These are phyloP conservation scores for Hypoxylon lienhwacheense DNA, from an alignment of 495 filamentous ascomycete species.

Conservation along the genomic window DNA sequence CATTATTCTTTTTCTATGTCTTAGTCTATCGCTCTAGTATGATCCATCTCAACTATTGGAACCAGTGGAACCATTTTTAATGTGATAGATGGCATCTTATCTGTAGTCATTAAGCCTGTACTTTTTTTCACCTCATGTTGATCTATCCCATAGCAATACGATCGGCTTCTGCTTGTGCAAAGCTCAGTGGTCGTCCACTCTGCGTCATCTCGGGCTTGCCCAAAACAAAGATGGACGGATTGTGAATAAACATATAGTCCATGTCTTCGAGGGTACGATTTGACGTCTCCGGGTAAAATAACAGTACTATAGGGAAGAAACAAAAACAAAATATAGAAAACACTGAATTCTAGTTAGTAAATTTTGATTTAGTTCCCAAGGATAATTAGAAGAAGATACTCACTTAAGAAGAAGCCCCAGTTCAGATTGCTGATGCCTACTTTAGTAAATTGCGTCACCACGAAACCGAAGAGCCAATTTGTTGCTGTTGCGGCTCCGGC, in stretches of 20 bases:
- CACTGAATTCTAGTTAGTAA: constrained; percentile 21
- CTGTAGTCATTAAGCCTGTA: too few species aligned
- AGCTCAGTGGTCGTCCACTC: constrained; percentile 28
- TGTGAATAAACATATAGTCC: constrained; percentile 42
- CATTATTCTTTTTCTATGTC: too few species aligned
- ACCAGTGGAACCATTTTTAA: too few species aligned
- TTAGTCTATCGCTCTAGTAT: too few species aligned
- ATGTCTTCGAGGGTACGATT: constrained; percentile 42
- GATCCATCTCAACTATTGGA: too few species aligned
- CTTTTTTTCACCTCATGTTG: too few species aligned
- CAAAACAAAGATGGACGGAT: constrained; percentile 40
- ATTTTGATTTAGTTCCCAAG: too few species aligned
- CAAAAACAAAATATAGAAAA: constrained; percentile 34
- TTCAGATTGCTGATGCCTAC: constrained; percentile 37
- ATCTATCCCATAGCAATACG: constrained; percentile 17
- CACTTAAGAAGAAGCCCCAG: constrained; percentile 42
- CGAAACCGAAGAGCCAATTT: constrained; percentile 44
- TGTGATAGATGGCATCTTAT: too few species aligned
- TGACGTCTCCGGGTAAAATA: constrained; percentile 42
- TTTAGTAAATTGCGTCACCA: constrained; percentile 43
- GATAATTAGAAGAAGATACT: neutral
- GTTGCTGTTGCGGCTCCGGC: constrained; percentile 44
- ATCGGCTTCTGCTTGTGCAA: constrained; percentile 32
- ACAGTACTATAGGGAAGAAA: constrained; percentile 38
- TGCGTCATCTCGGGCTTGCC: constrained; percentile 39